Evolutionary conservation across 345 rosid genomes (phyloP), one percentile per base, ranked within the genome.

Genomic region (Ricinus communis): DNA sequence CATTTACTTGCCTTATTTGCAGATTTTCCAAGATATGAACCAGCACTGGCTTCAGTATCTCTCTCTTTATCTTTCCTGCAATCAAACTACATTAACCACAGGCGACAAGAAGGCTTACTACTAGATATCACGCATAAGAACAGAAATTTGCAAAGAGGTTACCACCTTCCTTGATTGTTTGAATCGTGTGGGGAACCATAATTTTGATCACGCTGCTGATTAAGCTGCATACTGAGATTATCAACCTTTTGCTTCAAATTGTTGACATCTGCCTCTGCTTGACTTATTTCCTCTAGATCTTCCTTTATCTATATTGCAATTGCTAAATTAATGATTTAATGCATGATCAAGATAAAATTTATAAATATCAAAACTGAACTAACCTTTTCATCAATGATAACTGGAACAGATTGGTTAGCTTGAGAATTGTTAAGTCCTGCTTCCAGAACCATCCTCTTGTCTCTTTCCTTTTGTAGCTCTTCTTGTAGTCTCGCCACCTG

Each of bases 401-500:
- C 79, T 43, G 87, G 81, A 66, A 81, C 57, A 76, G 80, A 31
- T 50, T 71, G 66, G 36, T 76, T 74, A 66, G 79, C 85, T 67
- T 73, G 79, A 41, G 91, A 74, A 65, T 74, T 52, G 71, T 73
- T 68, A 70, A 90, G 85, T 75, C 81, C 93, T 68, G 90, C 76
- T 84, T 90, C 94, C 57, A 95, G 74, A 79, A 85, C 84, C 65
- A 46, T 66, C 80, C 83, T 86, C 79, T 76, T 86, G 57, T 86
- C 89, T 77, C 83, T 85, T 82, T 91, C 96, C 81, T 78, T 85
- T 72, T 82, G 93, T 82, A 95, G 83, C 76, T 86, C 87, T 67
- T 85, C 94, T 77, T 87, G 86, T 60, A 95, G 86, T 79, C 90
- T 89, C 74, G 77, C 86, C 76, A 95, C 98, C 98, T 95, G 80